Percentiles rank a stretch among this genome's conserved stretches.
Conservation (phyloP, 1,284 basidiomycete species). For the Stereum hirsutum region DNA sequence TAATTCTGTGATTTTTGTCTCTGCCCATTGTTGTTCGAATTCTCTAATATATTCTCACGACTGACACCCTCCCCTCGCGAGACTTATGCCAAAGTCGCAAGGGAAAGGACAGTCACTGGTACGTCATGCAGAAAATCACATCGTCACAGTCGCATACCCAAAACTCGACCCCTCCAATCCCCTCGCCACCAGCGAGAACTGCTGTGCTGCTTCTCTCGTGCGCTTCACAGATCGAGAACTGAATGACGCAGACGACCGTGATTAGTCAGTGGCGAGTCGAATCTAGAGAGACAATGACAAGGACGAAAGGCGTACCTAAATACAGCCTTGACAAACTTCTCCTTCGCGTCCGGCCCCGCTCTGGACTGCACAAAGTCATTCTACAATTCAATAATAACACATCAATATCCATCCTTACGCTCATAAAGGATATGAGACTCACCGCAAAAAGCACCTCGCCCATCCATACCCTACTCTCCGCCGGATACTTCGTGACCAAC, state of each 20-base stretch:
- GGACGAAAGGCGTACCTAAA: conserved; percentile 33
- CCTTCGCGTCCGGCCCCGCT: conserved; percentile 62
- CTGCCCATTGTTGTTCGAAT: too few species aligned
- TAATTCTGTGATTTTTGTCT: too few species aligned
- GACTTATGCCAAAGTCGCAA: too few species aligned
- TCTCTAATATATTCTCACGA: too few species aligned
- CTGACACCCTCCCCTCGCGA: too few species aligned
- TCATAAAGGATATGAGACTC: conserved; percentile 21
- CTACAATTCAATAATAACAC: conserved; percentile 23
- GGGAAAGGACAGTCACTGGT: too few species aligned
- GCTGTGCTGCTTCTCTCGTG: conserved; percentile 66
- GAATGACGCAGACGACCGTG: conserved; percentile 2
- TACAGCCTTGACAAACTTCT: conserved; percentile 67
- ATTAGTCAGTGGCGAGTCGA: not conserved
- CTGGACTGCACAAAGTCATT: conserved; percentile 56
- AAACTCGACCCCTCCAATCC: conserved; percentile 72
- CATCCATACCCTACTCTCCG: conserved; percentile 60
- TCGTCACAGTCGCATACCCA: conserved; percentile 44
- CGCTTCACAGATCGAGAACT: conserved; percentile 37
- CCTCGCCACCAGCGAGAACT: conserved; percentile 66
- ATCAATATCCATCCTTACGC: too few species aligned
- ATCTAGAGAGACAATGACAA: not conserved
- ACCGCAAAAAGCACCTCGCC: conserved; percentile 63
- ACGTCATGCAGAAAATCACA: too few species aligned
- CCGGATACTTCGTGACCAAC: conserved; percentile 46